These are phyloP conservation scores for Starmerella roubikii DNA, from an alignment of 805 yeast genomes.

Conservation along the genomic window DNA sequence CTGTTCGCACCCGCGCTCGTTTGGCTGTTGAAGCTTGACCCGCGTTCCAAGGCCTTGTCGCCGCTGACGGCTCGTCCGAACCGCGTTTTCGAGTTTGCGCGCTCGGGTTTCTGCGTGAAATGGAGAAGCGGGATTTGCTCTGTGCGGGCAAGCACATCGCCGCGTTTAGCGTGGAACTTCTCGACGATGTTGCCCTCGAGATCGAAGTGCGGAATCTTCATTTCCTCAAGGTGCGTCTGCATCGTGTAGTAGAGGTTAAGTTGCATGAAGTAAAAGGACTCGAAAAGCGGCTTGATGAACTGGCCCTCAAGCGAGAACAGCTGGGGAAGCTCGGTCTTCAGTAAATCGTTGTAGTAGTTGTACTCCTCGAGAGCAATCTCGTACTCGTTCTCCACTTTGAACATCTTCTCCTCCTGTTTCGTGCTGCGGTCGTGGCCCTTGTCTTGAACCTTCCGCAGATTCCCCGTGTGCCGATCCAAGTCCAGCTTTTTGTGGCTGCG, in stretches of 20 bases:
- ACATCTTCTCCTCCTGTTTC: slow-evolving; percentile 84
- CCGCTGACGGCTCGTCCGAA: too few relatives aligned
- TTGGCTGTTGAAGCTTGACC: too few relatives aligned
- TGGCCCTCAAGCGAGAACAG: slow-evolving; percentile 81
- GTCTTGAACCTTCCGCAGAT: slow-evolving; percentile 56
- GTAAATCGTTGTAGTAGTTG: slow-evolving; percentile 89
- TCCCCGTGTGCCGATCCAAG: slow-evolving; percentile 68
- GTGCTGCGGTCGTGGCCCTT: slow-evolving; percentile 73
- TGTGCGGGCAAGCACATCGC: slow-evolving; percentile 77
- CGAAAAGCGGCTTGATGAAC: slow-evolving; percentile 85
- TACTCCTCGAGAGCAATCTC: slow-evolving; percentile 89
- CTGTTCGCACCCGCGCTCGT: too few relatives aligned
- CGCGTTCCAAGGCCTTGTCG: too few relatives aligned
- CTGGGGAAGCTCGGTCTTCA: slow-evolving; percentile 79
- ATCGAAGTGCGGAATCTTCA: slow-evolving; percentile 94
- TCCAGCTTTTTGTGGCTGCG: slow-evolving; percentile 93
- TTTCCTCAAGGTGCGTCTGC: slow-evolving; percentile 81
- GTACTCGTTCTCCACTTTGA: slow-evolving; percentile 77
- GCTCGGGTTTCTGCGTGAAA: slow-evolving; percentile 63
- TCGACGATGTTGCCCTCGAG: slow-evolving; percentile 70
- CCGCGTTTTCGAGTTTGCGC: background rate
- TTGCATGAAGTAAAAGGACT: slow-evolving; percentile 93
- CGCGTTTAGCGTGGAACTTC: slow-evolving; percentile 68
- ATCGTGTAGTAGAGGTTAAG: slow-evolving; percentile 89
- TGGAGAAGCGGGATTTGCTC: slow-evolving; percentile 73